A percentile compares a stretch with the other conserved stretches of the same genome.
Evolutionary conservation across 768 basidiomycete species (phyloP).

Genomic region (Amanita thiersii): DNA sequence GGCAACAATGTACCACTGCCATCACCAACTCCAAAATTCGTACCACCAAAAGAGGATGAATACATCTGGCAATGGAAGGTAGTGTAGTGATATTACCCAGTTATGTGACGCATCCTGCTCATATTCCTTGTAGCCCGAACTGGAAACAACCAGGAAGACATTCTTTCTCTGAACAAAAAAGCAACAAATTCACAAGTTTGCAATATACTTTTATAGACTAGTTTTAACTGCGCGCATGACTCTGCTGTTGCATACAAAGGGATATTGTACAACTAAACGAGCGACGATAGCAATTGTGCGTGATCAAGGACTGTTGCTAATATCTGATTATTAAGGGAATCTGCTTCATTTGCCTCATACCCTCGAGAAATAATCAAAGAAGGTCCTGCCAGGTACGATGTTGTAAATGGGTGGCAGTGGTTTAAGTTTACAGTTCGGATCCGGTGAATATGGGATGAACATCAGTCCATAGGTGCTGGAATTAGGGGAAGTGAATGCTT

Average conservation of each 20-base stretch:
- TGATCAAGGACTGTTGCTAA: neutral
- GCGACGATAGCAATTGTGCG: neutral
- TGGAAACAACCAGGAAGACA: slow-evolving; percentile 84
- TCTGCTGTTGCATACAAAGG: neutral
- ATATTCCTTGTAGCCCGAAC: slow-evolving; percentile 58
- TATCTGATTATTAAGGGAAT: neutral
- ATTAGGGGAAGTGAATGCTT: slow-evolving; percentile 22
- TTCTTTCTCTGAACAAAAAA: slow-evolving; percentile 69
- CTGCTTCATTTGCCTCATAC: no score
- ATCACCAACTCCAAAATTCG: slow-evolving; percentile 23
- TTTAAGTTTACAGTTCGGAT: slow-evolving; percentile 12
- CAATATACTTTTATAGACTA: no score
- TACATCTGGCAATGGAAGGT: slow-evolving; percentile 92
- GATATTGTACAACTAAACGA: slow-evolving; percentile 5
- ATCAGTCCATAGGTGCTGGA: slow-evolving; percentile 21
- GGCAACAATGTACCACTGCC: slow-evolving; percentile 16
- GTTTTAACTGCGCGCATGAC: no score
- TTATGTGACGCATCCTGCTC: slow-evolving; percentile 4
- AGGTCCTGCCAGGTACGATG: no score
- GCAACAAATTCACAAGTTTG: no score
- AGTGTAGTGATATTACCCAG: slow-evolving; percentile 1
- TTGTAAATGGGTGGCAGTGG: slow-evolving; percentile 11
- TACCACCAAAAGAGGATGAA: slow-evolving; percentile 67
- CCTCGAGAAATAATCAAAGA: no score
- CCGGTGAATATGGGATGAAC: slow-evolving; percentile 15